Percentiles rank a stretch among this genome's conserved stretches.
phyloP scores from a whole-genome alignment of 2,329 filamentous ascomycete species.

The Aspergillus melleus region DNA sequence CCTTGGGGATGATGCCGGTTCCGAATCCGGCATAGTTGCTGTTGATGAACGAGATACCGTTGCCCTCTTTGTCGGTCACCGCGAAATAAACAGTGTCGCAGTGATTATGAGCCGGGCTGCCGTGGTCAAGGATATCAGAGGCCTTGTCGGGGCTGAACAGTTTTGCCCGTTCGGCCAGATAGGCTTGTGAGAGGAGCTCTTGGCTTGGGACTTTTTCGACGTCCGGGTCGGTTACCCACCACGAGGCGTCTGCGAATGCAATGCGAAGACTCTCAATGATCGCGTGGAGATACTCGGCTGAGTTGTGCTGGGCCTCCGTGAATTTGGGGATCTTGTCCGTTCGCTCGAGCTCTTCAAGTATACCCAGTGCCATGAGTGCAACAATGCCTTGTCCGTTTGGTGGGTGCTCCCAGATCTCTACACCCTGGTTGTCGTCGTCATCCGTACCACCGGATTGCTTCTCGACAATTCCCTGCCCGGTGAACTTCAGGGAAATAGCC shows the following conservation, averaged over 20 bases:
- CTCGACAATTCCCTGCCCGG: constrained; percentile 60
- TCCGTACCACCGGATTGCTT: constrained; percentile 47
- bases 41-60: constrained; percentile 96
- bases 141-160: constrained; percentile 60
- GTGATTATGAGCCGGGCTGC: constrained; percentile 79
- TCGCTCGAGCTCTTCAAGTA: constrained; percentile 81
- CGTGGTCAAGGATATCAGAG: constrained; percentile 61
- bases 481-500: constrained; percentile 79
- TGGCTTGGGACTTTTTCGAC: constrained; percentile 67
- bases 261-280: constrained; percentile 86
- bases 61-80: constrained; percentile 76
- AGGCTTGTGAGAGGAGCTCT: constrained; percentile 68
- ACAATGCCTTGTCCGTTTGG: constrained; percentile 96
- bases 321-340: constrained; percentile 73
- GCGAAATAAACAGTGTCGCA: constrained; percentile 95
- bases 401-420: constrained; percentile 94
- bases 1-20: constrained; percentile 77
- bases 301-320: constrained; percentile 73
- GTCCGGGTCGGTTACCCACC: constrained; percentile 86
- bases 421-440: constrained; percentile 44
- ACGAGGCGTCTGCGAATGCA: constrained; percentile 83
- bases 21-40: constrained; percentile 88
- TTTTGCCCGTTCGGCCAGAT: constrained; percentile 69
- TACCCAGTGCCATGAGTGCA: constrained; percentile 89
- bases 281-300: constrained; percentile 75